Evolutionary conservation across 2,329 filamentous ascomycete species (phyloP), one percentile per base, ranked within the genome.

Genomic region (Sporothrix variecibatus): DNA sequence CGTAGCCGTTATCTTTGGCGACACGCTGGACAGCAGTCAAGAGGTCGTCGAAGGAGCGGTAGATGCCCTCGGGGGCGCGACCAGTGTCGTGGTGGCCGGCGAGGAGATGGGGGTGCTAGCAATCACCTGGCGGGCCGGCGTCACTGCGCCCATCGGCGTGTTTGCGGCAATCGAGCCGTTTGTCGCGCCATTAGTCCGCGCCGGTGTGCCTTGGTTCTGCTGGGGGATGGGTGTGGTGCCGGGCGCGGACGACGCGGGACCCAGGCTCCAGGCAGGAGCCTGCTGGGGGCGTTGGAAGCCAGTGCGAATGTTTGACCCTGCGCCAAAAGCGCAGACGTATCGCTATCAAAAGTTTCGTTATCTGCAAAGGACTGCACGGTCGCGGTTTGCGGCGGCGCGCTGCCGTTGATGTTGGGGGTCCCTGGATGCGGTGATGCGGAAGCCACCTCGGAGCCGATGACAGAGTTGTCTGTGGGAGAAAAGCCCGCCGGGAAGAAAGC

Each of bases 1-100:
- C 87, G 76, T 90, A 90, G 67, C 88, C 88, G 76, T 90, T 88
- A 71, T 90, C 88, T 79, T 90, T 90, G 7, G 88, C 88, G 4
- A 88, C 85, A 58, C 87, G 86, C 80, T 90, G 88, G 9, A 90
- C 87, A 26, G 88, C 86, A 3, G 83, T 83, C 78, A 90, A 84
- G 58, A 90, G 83, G 75, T 90, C 88, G 40, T 90, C 88, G 76
- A 90, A 90, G 71, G 84, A 86, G 65, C 86, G 83, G 76, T 87
- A 90, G 79, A 90, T 90, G 76, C 87, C 87, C 79, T 90, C 88
- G 70, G 88, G 87, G 88, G 88, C 56, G 88, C 86, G 60, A 86
- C 83, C 75, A 90, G 82, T 75, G 82, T 81, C 1, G 75, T 71
- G 3, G 74, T 71, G 26, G 46, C 60, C 79, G 84, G 84, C 12